Conservation (phyloP, 352 stramenopile species). For the Globisporangium okanoganense region DNA sequence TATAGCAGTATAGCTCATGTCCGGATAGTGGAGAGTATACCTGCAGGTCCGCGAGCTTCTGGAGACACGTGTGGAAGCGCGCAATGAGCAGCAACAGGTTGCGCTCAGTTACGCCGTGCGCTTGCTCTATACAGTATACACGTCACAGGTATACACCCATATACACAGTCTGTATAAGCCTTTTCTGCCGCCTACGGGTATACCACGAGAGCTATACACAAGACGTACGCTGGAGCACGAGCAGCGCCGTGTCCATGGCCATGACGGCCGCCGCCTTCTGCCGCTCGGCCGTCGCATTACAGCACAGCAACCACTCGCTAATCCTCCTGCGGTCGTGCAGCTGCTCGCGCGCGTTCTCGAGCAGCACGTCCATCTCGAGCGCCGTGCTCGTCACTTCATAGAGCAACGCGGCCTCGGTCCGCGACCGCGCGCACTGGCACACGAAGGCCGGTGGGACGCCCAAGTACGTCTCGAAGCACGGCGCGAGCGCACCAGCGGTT, state of each 20-base stretch:
- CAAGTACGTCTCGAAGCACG: conserved; percentile 17
- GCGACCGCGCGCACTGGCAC: conserved; percentile 14
- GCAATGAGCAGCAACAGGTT: conserved; percentile 17
- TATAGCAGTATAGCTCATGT: too few relatives aligned
- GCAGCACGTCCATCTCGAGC: conserved; percentile 34
- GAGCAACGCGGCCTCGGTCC: conserved; percentile 21
- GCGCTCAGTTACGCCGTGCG: conserved; percentile 6
- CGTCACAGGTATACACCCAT: neutral
- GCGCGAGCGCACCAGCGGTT: neutral
- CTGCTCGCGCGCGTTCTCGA: conserved; percentile 26
- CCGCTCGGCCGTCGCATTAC: neutral
- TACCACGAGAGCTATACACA: neutral
- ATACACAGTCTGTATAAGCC: neutral
- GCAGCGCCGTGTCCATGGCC: conserved; percentile 21
- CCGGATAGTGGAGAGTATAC: conserved; percentile 11
- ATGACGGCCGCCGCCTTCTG: neutral
- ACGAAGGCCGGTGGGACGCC: conserved; percentile 21
- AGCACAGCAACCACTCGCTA: neutral
- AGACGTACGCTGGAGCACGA: conserved; percentile 28
- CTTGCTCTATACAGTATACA: conserved; percentile 10
- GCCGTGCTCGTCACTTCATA: conserved; percentile 25
- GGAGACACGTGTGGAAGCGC: conserved; percentile 18
- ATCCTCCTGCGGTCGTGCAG: conserved; percentile 29
- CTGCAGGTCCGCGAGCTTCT: conserved; percentile 19
- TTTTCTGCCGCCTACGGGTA: too few relatives aligned